Base-by-base conservation (phyloP, 805 yeast species). In the Sungouiozyma intestinalis region DNA sequence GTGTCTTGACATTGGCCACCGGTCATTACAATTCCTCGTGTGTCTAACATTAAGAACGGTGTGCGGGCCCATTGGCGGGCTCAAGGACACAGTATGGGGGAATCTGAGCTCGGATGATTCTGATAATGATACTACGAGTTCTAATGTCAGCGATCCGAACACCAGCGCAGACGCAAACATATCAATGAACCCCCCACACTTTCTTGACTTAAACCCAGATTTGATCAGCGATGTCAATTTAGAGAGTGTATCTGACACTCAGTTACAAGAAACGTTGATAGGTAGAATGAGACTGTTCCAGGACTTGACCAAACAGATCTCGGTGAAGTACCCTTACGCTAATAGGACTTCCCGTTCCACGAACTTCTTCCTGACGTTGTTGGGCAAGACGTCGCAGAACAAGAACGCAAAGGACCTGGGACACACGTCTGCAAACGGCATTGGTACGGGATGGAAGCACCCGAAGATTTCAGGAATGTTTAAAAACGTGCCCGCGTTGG, bases 341-440 rank as follows among this genome's bases (percentile, higher is more conserved):
- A 77, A 80, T 77, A 72, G 82, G 59, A 69, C 81, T 54, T 67
- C 75, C 32, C 79, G 78, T 50, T 79, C 83, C 7, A 67, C 68
- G 2, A 65, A 65, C 1, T 68, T 68, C 45, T 68, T 68, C 39
- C 59, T 68, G 21, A 64, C 69, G 0, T 46, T 68, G 24, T 44
- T 68, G 38, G 62, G 54, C 45, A 31, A 24, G 15, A 36, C 29
- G 29, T 24, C 29, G 6, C 29, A 24, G 29, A 24, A 24, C 29
- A 6, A 11, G 9, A 24, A 24, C 29, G 11, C 9, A 7, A 24
- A 24, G 11, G 29, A 24, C n/a, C n/a, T n/a, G n/a, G 41, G 66
- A 20, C 21, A 57, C 35, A 67, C 62, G 1, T 43, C 50, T 5
- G 49, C 40, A 33, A 53, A 48, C 35, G 35, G 21, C 17, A 39